phyloP scores from a whole-genome alignment of 2,329 filamentous ascomycete genomes.

The Leptosphaerulina australis region DNA sequence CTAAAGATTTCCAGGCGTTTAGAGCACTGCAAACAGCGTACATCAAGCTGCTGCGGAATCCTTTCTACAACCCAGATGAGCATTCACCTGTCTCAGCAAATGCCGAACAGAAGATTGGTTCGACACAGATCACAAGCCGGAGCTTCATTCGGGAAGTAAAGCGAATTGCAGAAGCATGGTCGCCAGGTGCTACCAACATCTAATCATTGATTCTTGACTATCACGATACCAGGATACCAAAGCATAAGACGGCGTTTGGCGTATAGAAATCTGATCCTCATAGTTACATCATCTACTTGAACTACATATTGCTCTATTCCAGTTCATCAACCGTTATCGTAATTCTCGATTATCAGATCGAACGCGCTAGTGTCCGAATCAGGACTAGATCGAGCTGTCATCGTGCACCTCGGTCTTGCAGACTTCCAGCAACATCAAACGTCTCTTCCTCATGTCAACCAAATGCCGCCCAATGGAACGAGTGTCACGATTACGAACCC shows the following conservation, averaged over 20 bases:
- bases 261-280: neutral
- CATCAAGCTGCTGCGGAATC: slow-evolving; percentile 85
- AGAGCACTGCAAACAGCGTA: slow-evolving; percentile 92
- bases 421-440: slow-evolving; percentile 17
- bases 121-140: slow-evolving; percentile 76
- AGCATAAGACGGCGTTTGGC: slow-evolving; percentile 38
- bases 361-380: slow-evolving; percentile 30
- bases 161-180: slow-evolving; percentile 84
- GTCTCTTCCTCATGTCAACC: slow-evolving; percentile 11
- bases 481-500: slow-evolving; percentile 66
- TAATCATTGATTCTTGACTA: slow-evolving; percentile 47
- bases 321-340: neutral
- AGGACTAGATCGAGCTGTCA: slow-evolving; percentile 22
- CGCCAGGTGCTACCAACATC: slow-evolving; percentile 69
- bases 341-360: slow-evolving; percentile 20
- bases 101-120: slow-evolving; percentile 52
- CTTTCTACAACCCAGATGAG: slow-evolving; percentile 91
- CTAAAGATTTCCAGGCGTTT: slow-evolving; percentile 67
- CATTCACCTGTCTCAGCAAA: slow-evolving; percentile 66
- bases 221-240: slow-evolving; percentile 26
- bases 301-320: too few species aligned
- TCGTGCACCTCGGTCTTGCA: slow-evolving; percentile 21
- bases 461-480: slow-evolving; percentile 46
- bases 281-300: neutral
- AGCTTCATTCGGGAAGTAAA: slow-evolving; percentile 83